Base-by-base conservation (phyloP, 192 early-diverging fungal species). In the Powellomyces hirtus region DNA sequence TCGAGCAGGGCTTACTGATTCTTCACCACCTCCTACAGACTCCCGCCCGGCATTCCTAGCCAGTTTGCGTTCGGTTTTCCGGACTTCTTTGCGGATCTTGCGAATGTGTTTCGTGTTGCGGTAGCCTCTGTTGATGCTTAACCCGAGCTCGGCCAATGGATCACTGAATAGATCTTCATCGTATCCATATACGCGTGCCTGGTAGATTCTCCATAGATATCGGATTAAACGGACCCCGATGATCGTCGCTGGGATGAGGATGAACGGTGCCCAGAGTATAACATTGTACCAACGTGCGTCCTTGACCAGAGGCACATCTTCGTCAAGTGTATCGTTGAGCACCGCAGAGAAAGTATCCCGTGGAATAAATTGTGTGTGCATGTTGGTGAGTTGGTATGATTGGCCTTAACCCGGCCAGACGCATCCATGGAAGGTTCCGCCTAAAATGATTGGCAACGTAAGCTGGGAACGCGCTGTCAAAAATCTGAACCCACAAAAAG, bases 31-130 rank as follows among this genome's bases (percentile, higher is more conserved):
- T 2, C 26, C n/a, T 18, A 53, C 13, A 6, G 68, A 40, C 1
- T 62, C 52, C 26, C 38, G 16, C 11, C 49, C 34, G 18, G 26
- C 55, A 10, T 14, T 33, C 24, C 62, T 34, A 31, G 50, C 52
- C 20, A 44, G 10, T 8, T 37, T 36, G 22, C 71, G 53, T 59
- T 64, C 64, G 8, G 38, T 40, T 51, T 66, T 57, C 22, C 56
- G 55, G 35, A 76, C 70, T 49, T 84, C 82, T 70, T 81, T 84
- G 13, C 79, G 64, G 56, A 84, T 81, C 59, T 79, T 84, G 30
- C 79, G 72, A 52, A 84, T 84, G 50, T 79, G 76, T 8, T 63
- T 58, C 8, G 74, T 67, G 68, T 81, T 79, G 50, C 74, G 71
- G 62, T 81, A 84, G 14, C 75, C 72, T 38, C 79, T 38, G 37